Evolutionary conservation across 495 filamentous ascomycete genomes (phyloP).

Genomic region (Penicillium diatomitis): DNA sequence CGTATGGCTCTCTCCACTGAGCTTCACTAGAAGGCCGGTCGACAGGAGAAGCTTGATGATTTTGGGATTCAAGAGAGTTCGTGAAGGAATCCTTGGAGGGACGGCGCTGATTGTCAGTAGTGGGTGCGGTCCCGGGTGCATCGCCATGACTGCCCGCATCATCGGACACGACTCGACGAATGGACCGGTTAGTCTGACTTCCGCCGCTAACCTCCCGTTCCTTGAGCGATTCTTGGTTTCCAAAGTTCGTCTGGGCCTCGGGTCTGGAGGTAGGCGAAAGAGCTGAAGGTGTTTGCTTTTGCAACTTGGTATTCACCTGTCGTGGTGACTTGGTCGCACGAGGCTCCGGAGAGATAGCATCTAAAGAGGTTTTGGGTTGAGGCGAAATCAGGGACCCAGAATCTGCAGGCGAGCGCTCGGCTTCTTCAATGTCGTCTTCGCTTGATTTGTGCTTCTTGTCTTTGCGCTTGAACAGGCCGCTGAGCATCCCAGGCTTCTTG

Average conservation of each 20-base stretch:
- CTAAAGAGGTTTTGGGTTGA: constrained; percentile 42
- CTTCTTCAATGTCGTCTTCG: constrained; percentile 57
- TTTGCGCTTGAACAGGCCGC: constrained; percentile 90
- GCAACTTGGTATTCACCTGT: constrained; percentile 32
- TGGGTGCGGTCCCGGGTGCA: constrained; percentile 8
- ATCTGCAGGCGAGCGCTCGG: constrained; percentile 53
- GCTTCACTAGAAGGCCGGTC: constrained; percentile 21
- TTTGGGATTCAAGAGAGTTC: constrained; percentile 12
- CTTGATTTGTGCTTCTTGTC: constrained; percentile 70
- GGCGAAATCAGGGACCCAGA: constrained; percentile 39
- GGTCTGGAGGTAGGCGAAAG: constrained; percentile 1
- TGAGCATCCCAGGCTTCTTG: constrained; percentile 85
- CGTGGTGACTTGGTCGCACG: constrained; percentile 61
- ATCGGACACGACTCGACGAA: constrained; percentile 33
- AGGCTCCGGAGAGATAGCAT: constrained; percentile 31
- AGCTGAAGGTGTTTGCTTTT: constrained; percentile 12
- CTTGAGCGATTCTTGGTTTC: constrained; percentile 9
- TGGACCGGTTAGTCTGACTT: constrained; percentile 19
- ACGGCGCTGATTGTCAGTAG: constrained; percentile 11
- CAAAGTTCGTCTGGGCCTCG: constrained; percentile 2
- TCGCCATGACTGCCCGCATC: constrained; percentile 19
- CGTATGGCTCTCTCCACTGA: constrained; percentile 12
- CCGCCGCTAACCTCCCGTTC: constrained; percentile 4
- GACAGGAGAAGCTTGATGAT: constrained; percentile 17
- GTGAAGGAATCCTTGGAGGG: constrained; percentile 22